Conservation (phyloP, 768 basidiomycete genomes). For the Mycena vulgaris region DNA sequence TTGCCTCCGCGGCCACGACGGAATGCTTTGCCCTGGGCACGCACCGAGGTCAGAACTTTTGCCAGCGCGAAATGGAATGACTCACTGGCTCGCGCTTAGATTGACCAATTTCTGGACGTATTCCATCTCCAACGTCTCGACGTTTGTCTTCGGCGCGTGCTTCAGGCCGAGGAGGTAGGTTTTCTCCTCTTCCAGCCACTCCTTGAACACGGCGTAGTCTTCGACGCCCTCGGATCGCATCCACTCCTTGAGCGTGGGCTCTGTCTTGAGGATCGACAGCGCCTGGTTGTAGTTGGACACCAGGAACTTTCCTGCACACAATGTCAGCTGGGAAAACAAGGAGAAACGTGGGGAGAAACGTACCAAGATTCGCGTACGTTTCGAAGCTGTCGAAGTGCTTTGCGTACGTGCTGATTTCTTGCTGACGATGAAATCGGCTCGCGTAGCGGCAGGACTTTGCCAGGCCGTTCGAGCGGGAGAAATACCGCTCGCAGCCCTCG, state of each 20-base stretch:
- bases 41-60: neutral
- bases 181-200: conserved; percentile 28
- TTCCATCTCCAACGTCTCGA: neutral
- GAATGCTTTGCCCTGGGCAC: neutral
- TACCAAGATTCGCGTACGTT: conserved; percentile 12
- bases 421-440: neutral
- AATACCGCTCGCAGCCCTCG: neutral
- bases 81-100: neutral
- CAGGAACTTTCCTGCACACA: conserved; percentile 18
- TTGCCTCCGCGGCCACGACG: neutral
- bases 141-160: neutral
- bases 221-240: conserved; percentile 26
- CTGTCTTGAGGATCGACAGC: conserved; percentile 34
- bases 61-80: neutral
- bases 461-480: neutral
- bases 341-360: neutral
- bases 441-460: neutral
- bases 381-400: conserved; percentile 9
- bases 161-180: neutral
- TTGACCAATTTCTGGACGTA: neutral
- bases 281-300: conserved; percentile 43
- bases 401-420: neutral
- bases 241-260: conserved; percentile 16
- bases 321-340: neutral
- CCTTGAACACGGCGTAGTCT: conserved; percentile 4